Evolutionary conservation across 495 filamentous ascomycete species (phyloP).

Genomic region (Penicillium verhagenii): DNA sequence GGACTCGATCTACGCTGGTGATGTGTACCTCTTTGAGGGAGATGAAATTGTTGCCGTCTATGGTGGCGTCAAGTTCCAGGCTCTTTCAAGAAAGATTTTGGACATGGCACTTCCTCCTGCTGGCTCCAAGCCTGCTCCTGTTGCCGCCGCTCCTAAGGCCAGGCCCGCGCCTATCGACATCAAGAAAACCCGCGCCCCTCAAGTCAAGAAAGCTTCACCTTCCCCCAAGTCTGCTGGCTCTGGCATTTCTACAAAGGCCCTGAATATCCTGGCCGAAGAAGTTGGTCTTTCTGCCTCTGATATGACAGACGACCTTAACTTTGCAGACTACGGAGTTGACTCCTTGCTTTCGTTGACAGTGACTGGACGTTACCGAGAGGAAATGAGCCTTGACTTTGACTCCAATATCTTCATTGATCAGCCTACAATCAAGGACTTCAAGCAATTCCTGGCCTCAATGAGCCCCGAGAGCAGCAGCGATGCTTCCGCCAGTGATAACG

Average conservation of each 20-base stretch:
- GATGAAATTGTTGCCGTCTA: slow-evolving; percentile 65
- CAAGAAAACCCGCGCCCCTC: slow-evolving; percentile 39
- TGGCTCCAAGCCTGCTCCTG: slow-evolving; percentile 29
- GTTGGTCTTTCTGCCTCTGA: slow-evolving; percentile 62
- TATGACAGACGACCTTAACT: slow-evolving; percentile 50
- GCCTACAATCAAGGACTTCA: slow-evolving; percentile 60
- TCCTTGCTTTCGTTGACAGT: slow-evolving; percentile 52
- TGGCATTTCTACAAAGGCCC: slow-evolving; percentile 39
- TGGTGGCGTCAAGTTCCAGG: slow-evolving; percentile 65
- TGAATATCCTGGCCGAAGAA: slow-evolving; percentile 65
- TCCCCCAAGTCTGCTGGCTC: slow-evolving; percentile 29
- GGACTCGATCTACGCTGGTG: slow-evolving; percentile 47
- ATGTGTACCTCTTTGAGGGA: slow-evolving; percentile 53
- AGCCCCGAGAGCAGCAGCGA: slow-evolving; percentile 34
- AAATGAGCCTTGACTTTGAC: slow-evolving; percentile 48
- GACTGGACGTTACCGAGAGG: slow-evolving; percentile 47
- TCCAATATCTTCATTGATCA: slow-evolving; percentile 59
- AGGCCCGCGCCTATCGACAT: slow-evolving; percentile 33
- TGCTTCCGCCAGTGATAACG: slow-evolving; percentile 33
- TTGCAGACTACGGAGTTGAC: slow-evolving; percentile 54
- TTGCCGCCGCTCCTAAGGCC: slow-evolving; percentile 28
- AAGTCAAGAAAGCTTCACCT: slow-evolving; percentile 25
- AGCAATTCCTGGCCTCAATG: slow-evolving; percentile 50
- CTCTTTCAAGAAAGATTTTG: slow-evolving; percentile 63
- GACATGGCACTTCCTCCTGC: slow-evolving; percentile 64